Conservation (phyloP, 345 rosid species). For the Limnanthes douglasii region DNA sequence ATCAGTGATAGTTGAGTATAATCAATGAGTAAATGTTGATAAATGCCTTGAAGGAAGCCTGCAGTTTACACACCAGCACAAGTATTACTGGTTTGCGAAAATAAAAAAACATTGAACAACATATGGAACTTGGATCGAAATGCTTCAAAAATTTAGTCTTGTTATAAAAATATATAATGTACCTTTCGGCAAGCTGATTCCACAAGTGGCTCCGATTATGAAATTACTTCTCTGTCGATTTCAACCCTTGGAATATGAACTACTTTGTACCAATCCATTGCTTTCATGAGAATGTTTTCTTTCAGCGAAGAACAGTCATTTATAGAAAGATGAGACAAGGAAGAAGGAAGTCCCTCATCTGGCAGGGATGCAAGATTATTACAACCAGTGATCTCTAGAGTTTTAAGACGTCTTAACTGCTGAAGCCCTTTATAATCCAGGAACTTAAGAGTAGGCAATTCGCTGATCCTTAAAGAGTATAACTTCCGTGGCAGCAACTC, state of each 20-base stretch:
- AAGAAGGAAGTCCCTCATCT: slow-evolving; percentile 18
- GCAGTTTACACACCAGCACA: no score
- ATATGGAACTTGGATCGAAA: not conserved
- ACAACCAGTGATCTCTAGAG: slow-evolving; percentile 16
- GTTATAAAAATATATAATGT: no score
- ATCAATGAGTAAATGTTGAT: no score
- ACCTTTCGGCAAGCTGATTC: not conserved
- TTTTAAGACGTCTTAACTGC: slow-evolving; percentile 10
- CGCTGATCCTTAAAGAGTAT: slow-evolving; percentile 12
- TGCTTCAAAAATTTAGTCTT: not conserved
- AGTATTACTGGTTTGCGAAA: no score
- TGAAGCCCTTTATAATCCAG: slow-evolving; percentile 12
- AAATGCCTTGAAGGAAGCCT: no score
- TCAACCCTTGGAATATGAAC: slow-evolving; percentile 10
- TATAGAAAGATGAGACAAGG: slow-evolving; percentile 13
- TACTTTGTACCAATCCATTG: slow-evolving; percentile 10
- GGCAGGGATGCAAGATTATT: slow-evolving; percentile 14
- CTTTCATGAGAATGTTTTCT: slow-evolving; percentile 5
- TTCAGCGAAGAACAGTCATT: slow-evolving; percentile 12
- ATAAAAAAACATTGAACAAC: no score
- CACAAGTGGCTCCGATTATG: not conserved
- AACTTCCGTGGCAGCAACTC: slow-evolving; percentile 15
- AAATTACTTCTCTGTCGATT: slow-evolving; percentile 11
- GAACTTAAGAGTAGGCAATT: slow-evolving; percentile 8
- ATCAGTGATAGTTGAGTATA: no score